These are phyloP conservation scores for Chalciporus sphaerocephalus DNA, from an alignment of 768 basidiomycete genomes.

Conservation along the genomic window DNA sequence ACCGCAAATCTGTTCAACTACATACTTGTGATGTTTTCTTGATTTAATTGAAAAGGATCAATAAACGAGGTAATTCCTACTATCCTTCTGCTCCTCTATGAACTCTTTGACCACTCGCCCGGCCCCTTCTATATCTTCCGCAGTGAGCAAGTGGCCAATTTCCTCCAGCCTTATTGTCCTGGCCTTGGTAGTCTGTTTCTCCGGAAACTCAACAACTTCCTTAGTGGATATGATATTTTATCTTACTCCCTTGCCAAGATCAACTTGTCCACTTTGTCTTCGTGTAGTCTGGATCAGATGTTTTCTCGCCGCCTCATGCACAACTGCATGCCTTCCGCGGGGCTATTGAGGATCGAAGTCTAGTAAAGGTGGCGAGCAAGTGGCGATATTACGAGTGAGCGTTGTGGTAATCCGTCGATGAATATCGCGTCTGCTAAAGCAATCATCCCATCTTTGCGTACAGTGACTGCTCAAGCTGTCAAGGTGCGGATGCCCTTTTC, in stretches of 20 bases:
- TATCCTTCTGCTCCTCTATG: background rate
- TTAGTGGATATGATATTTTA: background rate
- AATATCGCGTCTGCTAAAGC: conserved; percentile 1
- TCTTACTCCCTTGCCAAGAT: conserved; percentile 6
- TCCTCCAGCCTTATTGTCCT: background rate
- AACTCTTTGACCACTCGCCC: background rate
- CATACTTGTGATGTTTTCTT: too few species aligned
- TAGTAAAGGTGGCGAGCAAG: conserved; percentile 3
- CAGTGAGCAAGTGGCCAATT: conserved; percentile 3
- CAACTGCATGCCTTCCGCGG: background rate
- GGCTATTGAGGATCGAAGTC: background rate
- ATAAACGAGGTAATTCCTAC: background rate
- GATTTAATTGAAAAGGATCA: too few species aligned
- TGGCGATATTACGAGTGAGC: background rate
- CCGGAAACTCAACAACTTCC: background rate
- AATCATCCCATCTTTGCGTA: conserved; percentile 8
- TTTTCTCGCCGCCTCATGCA: background rate
- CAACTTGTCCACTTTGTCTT: conserved; percentile 1
- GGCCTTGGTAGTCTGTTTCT: background rate
- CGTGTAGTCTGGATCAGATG: background rate
- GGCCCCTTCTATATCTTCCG: conserved; percentile 5
- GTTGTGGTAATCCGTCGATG: conserved; percentile 3
- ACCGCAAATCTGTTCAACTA: too few species aligned
- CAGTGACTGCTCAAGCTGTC: background rate
- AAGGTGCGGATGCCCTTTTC: background rate